phyloP scores from a whole-genome alignment of 2,329 filamentous ascomycete species.

The Ophiostoma australiae region DNA sequence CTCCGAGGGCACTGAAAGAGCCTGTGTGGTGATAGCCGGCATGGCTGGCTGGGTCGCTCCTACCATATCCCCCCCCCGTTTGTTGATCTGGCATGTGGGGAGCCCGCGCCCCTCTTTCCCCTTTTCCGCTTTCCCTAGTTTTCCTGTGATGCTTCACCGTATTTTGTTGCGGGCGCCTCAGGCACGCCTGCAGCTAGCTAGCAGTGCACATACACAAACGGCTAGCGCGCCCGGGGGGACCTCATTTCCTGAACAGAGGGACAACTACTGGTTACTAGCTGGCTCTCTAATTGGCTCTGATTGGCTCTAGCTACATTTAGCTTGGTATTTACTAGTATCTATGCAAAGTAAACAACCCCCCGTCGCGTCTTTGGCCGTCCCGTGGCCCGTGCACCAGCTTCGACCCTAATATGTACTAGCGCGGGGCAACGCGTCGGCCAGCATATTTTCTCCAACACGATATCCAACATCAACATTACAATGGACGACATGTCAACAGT shows the following conservation, averaged over 20 bases:
- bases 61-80: slow-evolving; percentile 6
- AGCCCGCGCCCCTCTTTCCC: slow-evolving; percentile 13
- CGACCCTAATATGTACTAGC: slow-evolving; percentile 24
- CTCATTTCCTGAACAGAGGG: slow-evolving; percentile 16
- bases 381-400: slow-evolving; percentile 26
- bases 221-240: slow-evolving; percentile 23
- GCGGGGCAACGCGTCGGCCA: slow-evolving; percentile 21
- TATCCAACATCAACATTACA: neutral
- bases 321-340: neutral
- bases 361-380: slow-evolving; percentile 20
- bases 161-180: slow-evolving; percentile 21
- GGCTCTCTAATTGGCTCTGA: neutral
- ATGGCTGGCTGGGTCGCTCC: neutral
- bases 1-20: neutral
- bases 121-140: slow-evolving; percentile 8
- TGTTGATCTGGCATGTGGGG: slow-evolving; percentile 17
- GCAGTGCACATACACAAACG: neutral
- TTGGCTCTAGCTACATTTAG: neutral
- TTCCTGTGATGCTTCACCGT: slow-evolving; percentile 12
- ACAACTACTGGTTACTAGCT: neutral
- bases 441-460: neutral
- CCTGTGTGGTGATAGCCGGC: neutral
- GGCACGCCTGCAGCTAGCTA: slow-evolving; percentile 21
- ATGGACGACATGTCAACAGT: slow-evolving; percentile 2
- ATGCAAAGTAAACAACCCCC: slow-evolving; percentile 4